Conservation (phyloP, 345 rosid species). For the Eucalyptus shirleyi region DNA sequence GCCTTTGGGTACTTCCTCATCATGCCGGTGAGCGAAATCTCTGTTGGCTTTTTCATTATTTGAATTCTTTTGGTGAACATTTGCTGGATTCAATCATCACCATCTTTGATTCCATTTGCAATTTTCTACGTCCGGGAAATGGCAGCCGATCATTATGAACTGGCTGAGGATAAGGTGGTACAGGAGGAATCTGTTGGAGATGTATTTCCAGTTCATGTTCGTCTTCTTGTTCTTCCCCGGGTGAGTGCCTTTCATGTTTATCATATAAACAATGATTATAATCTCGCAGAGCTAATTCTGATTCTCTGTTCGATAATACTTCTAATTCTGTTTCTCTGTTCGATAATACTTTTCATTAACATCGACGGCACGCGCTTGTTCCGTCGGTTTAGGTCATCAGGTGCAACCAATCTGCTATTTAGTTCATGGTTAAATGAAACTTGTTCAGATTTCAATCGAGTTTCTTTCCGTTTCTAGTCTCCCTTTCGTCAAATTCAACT, state of each 20-base stretch:
- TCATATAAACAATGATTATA: not conserved
- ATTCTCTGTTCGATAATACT: not conserved
- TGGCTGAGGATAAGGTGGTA: conserved; percentile 87
- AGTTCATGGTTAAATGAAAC: not conserved
- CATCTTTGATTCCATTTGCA: not conserved
- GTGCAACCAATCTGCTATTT: not conserved
- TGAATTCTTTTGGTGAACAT: not conserved
- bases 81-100: not conserved
- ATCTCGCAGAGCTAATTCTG: not conserved
- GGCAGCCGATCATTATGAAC: conserved; percentile 87
- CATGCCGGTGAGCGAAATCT: conserved; percentile 44
- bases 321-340: not conserved
- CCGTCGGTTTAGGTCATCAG: not conserved
- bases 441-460: not conserved
- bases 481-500: not conserved
- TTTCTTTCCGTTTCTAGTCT: not conserved
- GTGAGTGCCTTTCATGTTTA: conserved; percentile 13
- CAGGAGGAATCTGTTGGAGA: conserved; percentile 68
- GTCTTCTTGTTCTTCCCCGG: conserved; percentile 88
- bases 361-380: not conserved
- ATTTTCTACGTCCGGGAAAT: not conserved
- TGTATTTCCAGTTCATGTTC: conserved; percentile 86
- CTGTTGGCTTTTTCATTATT: not conserved
- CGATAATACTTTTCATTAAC: not conserved
- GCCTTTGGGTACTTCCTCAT: conserved; percentile 62